Evolutionary conservation across 441 rosid species (phyloP).

Genomic region (Eutrema salsugineum): DNA sequence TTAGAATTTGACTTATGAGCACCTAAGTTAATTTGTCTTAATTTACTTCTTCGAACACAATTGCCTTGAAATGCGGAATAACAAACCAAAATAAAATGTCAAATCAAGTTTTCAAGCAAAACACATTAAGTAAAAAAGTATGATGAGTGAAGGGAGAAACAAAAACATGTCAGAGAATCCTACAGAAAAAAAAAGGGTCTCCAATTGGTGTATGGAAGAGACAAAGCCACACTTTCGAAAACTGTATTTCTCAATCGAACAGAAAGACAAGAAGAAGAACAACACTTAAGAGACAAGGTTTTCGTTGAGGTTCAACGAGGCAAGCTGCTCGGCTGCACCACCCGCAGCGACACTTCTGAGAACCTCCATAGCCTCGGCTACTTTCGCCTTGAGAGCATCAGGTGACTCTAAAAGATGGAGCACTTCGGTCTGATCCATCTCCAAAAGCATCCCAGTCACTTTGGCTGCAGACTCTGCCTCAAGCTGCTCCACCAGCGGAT

Average conservation of each 20-base stretch:
- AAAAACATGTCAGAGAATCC: conserved; percentile 20
- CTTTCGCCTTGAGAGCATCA: conserved; percentile 78
- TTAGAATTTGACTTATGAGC: too few species aligned
- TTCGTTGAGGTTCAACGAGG: conserved; percentile 65
- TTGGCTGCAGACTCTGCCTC: conserved; percentile 84
- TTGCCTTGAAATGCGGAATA: background rate
- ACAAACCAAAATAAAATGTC: background rate
- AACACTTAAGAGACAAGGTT: conserved; percentile 47
- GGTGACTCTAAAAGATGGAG: conserved; percentile 86
- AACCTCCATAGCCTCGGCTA: conserved; percentile 91
- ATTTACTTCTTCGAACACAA: background rate
- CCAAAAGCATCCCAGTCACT: conserved; percentile 92
- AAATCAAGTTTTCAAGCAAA: conserved; percentile 2
- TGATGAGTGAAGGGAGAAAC: background rate
- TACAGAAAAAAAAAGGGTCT: background rate
- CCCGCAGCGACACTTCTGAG: conserved; percentile 69
- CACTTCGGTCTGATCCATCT: conserved; percentile 94
- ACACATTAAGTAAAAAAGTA: background rate
- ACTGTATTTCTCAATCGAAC: conserved; percentile 9
- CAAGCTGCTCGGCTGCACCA: conserved; percentile 59
- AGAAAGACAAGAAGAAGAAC: background rate
- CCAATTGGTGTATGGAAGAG: background rate
- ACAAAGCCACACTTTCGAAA: conserved; percentile 12
- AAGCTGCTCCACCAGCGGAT: conserved; percentile 83
- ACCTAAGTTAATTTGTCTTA: background rate